Percentiles rank a stretch among this genome's conserved stretches.
phyloP scores from a whole-genome alignment of 2,329 filamentous ascomycete species.

The Talaromyces atroroseus region DNA sequence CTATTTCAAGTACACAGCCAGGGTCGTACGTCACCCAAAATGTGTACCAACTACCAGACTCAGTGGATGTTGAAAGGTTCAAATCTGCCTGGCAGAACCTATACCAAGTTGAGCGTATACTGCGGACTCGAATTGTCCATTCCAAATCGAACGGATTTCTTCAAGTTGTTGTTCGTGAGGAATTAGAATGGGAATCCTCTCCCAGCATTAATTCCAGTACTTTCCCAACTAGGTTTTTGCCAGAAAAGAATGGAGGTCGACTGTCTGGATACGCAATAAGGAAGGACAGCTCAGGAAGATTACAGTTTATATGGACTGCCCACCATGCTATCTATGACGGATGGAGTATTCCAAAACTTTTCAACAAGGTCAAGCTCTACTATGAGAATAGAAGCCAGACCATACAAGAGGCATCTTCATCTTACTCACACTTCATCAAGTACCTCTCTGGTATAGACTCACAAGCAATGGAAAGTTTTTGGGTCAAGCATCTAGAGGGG shows the following conservation, averaged over 20 bases:
- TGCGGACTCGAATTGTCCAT: slow-evolving; percentile 37
- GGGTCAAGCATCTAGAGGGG: slow-evolving; percentile 15
- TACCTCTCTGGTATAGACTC: slow-evolving; percentile 15
- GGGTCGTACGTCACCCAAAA: slow-evolving; percentile 39
- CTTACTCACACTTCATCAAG: slow-evolving; percentile 13
- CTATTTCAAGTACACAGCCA: slow-evolving; percentile 32
- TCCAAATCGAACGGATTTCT: slow-evolving; percentile 21
- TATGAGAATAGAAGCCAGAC: slow-evolving; percentile 5
- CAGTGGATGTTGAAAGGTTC: slow-evolving; percentile 31
- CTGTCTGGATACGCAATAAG: slow-evolving; percentile 14
- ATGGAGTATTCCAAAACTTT: slow-evolving; percentile 21
- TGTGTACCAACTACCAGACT: slow-evolving; percentile 24
- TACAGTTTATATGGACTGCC: slow-evolving; percentile 34
- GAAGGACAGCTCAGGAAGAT: neutral
- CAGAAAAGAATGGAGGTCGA: slow-evolving; percentile 11
- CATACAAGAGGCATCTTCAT: neutral
- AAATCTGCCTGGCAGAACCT: slow-evolving; percentile 35
- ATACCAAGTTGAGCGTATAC: slow-evolving; percentile 30
- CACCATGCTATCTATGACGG: slow-evolving; percentile 44
- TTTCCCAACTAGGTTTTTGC: slow-evolving; percentile 7
- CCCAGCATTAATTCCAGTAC: neutral
- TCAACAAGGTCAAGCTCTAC: slow-evolving; percentile 14
- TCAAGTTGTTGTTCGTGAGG: slow-evolving; percentile 24
- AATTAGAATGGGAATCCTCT: slow-evolving; percentile 17
- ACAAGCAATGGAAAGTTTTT: slow-evolving; percentile 20